Evolutionary conservation across 306 rosid species (phyloP).

Genomic region (Herpetospermum pedunculosum): DNA sequence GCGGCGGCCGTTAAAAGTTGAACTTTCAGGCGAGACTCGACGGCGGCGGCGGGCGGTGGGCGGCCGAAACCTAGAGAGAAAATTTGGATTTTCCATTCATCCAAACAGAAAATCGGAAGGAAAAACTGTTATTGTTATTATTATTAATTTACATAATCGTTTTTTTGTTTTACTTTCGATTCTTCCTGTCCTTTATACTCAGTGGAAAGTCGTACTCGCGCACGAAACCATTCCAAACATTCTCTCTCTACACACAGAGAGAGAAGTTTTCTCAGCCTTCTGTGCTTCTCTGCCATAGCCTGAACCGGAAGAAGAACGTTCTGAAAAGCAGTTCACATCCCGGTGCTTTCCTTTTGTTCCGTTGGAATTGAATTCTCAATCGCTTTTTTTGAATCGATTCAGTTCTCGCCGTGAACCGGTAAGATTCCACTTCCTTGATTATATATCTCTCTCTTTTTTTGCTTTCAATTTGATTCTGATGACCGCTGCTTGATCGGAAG

Average conservation of each 20-base stretch:
- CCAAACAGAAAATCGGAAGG: background rate
- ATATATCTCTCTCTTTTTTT: background rate
- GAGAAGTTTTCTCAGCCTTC: slow-evolving; percentile 1
- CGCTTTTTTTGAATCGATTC: background rate
- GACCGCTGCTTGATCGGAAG: background rate
- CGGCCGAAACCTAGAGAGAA: background rate
- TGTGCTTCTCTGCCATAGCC: background rate
- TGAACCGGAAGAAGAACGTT: background rate
- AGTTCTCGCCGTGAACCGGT: background rate
- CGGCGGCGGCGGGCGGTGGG: background rate
- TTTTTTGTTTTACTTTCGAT: background rate
- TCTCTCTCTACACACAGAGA: slow-evolving; percentile 4
- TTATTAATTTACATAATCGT: background rate
- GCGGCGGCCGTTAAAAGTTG: background rate
- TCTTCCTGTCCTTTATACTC: slow-evolving; percentile 1
- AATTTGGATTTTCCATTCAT: background rate
- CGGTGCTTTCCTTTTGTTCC: background rate
- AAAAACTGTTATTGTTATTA: background rate
- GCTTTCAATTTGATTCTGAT: background rate
- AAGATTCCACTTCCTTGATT: background rate
- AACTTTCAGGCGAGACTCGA: background rate
- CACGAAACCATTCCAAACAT: background rate
- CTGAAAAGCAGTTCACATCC: background rate
- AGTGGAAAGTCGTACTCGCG: slow-evolving; percentile 9
- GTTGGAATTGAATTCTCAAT: slow-evolving; percentile 1